These are phyloP conservation scores for Lasiosphaeriaceae sp. DNA, from an alignment of 495 filamentous ascomycete genomes.

Conservation along the genomic window DNA sequence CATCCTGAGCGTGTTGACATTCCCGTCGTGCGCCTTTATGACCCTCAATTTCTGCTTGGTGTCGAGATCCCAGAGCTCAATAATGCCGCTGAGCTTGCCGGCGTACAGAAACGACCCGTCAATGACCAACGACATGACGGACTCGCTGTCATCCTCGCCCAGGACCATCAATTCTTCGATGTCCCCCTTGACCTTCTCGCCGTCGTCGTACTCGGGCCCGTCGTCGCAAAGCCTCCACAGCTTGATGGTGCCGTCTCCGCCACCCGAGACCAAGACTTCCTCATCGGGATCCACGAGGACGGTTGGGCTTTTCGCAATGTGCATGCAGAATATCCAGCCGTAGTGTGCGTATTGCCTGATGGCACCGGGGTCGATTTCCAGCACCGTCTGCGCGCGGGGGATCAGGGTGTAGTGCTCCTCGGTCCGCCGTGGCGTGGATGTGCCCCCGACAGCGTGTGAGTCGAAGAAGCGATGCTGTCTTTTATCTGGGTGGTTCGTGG, in stretches of 20 bases:
- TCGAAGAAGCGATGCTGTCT: conserved; percentile 95
- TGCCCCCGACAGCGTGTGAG: conserved; percentile 77
- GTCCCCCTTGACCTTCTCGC: conserved; percentile 40
- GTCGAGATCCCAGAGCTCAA: conserved; percentile 96
- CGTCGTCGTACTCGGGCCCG: conserved; percentile 27
- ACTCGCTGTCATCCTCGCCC: conserved; percentile 73
- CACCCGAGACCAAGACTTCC: conserved; percentile 83
- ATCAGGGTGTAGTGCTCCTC: conserved; percentile 46
- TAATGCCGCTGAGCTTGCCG: conserved; percentile 80
- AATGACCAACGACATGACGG: conserved; percentile 75
- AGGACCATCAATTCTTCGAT: conserved; percentile 61
- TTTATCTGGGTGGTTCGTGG: conserved; percentile 67
- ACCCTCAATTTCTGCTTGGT: conserved; percentile 85
- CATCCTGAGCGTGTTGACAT: conserved; percentile 81
- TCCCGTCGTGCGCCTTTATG: conserved; percentile 73
- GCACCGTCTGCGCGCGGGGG: conserved; percentile 52
- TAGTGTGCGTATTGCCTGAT: conserved; percentile 88
- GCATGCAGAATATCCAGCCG: conserved; percentile 95
- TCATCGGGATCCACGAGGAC: conserved; percentile 61
- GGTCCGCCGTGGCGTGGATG: conserved; percentile 63
- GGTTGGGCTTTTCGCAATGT: conserved; percentile 61
- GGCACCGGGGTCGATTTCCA: conserved; percentile 80
- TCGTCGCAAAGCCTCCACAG: conserved; percentile 67
- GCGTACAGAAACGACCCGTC: conserved; percentile 89
- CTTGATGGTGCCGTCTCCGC: conserved; percentile 90